These are phyloP conservation scores for Penicillium sp. DNA, from an alignment of 2,329 filamentous ascomycete genomes.

Conservation along the genomic window DNA sequence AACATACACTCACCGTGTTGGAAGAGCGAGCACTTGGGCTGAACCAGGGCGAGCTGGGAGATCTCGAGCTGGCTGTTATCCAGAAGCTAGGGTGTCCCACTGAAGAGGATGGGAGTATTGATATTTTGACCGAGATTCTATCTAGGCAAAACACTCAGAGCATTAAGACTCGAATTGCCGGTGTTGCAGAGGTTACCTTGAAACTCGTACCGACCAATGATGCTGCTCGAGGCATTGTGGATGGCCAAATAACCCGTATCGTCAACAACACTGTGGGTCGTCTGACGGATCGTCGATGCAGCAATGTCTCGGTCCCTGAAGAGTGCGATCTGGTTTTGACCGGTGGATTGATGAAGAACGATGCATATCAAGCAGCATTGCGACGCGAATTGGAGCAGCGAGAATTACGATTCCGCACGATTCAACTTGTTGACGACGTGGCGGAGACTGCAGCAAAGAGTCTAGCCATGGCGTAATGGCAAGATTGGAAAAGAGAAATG, in stretches of 20 bases:
- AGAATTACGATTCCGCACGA: constrained; percentile 8
- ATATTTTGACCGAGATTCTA: constrained; percentile 24
- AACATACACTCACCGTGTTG: constrained; percentile 34
- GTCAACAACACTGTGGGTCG: constrained; percentile 18
- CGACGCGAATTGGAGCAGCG: constrained; percentile 7
- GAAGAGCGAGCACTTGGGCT: constrained; percentile 31
- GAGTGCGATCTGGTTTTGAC: constrained; percentile 23
- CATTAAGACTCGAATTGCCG: constrained; percentile 24
- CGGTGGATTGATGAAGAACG: constrained; percentile 26
- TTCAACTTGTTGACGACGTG: constrained; percentile 19
- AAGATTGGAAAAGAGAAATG: not conserved
- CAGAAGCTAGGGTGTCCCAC: constrained; percentile 13
- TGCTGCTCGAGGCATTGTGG: constrained; percentile 19
- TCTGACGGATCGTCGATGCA: constrained; percentile 16
- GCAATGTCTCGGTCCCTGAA: constrained; percentile 8
- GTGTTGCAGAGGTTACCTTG: constrained; percentile 19
- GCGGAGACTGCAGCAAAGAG: constrained; percentile 10
- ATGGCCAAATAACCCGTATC: constrained; percentile 9
- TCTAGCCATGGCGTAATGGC: too few species aligned
- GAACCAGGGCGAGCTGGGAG: not conserved
- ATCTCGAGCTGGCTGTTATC: constrained; percentile 20
- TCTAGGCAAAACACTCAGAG: constrained; percentile 4
- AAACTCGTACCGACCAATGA: constrained; percentile 1
- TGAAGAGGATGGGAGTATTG: not conserved
- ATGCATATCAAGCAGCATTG: constrained; percentile 15